These are phyloP conservation scores for Alternaria metachromatica DNA, from an alignment of 2,329 filamentous ascomycete species.

Conservation along the genomic window DNA sequence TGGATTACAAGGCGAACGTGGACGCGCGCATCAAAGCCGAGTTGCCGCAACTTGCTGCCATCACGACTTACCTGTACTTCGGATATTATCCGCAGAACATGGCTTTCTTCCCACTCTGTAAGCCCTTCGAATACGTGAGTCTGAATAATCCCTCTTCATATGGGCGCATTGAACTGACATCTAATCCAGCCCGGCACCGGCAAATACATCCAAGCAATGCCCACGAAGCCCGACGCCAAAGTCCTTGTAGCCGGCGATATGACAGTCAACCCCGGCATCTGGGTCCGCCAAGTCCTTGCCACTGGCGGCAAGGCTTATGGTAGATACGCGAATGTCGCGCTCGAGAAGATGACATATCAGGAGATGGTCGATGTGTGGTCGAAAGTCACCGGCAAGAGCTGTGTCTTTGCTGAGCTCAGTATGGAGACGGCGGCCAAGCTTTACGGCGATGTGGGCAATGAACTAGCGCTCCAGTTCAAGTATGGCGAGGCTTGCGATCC, in stretches of 20 bases:
- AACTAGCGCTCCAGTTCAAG: constrained; percentile 35
- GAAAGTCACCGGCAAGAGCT: constrained; percentile 36
- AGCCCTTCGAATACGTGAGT: constrained; percentile 33
- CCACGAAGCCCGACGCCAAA: constrained; percentile 31
- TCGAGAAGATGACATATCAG: constrained; percentile 35
- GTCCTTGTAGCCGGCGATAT: constrained; percentile 38
- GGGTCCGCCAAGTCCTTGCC: constrained; percentile 35
- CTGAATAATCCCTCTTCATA: rapidly evolving
- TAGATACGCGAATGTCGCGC: constrained; percentile 35
- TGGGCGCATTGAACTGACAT: not conserved
- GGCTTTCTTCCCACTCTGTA: constrained; percentile 35
- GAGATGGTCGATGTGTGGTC: constrained; percentile 35
- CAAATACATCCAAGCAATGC: constrained; percentile 31
- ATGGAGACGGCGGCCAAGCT: constrained; percentile 16
- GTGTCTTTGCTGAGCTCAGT: constrained; percentile 30
- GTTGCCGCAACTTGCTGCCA: constrained; percentile 31
- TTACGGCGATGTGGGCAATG: constrained; percentile 29
- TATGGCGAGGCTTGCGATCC: constrained; percentile 36
- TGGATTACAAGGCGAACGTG: constrained; percentile 52
- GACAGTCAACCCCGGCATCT: constrained; percentile 35
- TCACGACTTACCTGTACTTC: constrained; percentile 38
- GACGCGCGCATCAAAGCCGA: constrained; percentile 52
- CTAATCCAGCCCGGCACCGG: constrained; percentile 18
- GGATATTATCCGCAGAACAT: constrained; percentile 42
- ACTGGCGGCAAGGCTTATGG: constrained; percentile 23